These are phyloP conservation scores for Phyllosticta citribraziliensis DNA, from an alignment of 2,329 filamentous ascomycete genomes.

Conservation along the genomic window DNA sequence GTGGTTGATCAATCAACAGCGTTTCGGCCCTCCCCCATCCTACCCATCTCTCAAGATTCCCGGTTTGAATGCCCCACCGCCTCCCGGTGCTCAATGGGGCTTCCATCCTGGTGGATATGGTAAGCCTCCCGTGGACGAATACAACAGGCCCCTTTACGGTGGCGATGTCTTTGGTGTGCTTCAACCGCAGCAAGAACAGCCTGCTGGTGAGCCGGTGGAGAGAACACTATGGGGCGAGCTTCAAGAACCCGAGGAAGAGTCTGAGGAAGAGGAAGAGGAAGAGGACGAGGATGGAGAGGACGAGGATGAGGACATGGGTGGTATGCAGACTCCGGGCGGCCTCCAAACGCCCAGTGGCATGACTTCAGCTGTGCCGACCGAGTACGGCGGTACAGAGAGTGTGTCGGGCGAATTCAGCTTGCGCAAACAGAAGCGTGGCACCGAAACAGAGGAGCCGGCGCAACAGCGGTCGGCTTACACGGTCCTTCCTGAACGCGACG, in stretches of 20 bases:
- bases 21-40: slow-evolving; percentile 83
- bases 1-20: slow-evolving; percentile 95
- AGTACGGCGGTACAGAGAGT: slow-evolving; percentile 65
- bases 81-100: slow-evolving; percentile 82
- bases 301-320: slow-evolving; percentile 52
- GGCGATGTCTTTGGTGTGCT: slow-evolving; percentile 87
- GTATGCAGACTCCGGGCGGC: slow-evolving; percentile 46
- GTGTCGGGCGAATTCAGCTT: slow-evolving; percentile 84
- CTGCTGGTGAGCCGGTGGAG: slow-evolving; percentile 67
- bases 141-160: slow-evolving; percentile 82
- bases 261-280: slow-evolving; percentile 52
- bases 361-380: slow-evolving; percentile 69
- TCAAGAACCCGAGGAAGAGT: slow-evolving; percentile 53
- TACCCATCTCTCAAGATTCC: slow-evolving; percentile 94
- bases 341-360: slow-evolving; percentile 74
- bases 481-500: slow-evolving; percentile 79
- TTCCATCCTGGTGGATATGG: slow-evolving; percentile 94
- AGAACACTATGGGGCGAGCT: slow-evolving; percentile 87
- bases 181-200: slow-evolving; percentile 50
- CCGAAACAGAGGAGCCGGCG: slow-evolving; percentile 73
- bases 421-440: slow-evolving; percentile 74
- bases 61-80: slow-evolving; percentile 86
- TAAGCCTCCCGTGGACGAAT: slow-evolving; percentile 89
- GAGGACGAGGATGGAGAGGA: slow-evolving; percentile 63
- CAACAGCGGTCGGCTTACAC: slow-evolving; percentile 74